Percentiles rank a stretch among this genome's conserved stretches.
phyloP scores from a whole-genome alignment of 768 basidiomycete species.

The Lactifluus piperatus region DNA sequence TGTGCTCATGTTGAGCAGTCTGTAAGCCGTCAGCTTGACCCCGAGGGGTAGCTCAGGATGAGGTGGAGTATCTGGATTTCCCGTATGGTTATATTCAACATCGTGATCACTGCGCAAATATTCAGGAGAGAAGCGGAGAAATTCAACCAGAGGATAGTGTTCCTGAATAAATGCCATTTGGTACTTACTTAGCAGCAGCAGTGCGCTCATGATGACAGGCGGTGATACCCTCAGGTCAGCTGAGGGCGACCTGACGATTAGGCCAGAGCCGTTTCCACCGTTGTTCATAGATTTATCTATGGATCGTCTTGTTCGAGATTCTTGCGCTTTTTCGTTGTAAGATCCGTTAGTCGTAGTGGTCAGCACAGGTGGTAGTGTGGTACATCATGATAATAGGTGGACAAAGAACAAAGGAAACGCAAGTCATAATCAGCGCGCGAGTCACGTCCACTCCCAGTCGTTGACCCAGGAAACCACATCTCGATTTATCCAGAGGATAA shows the following conservation, averaged over 20 bases:
- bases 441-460: no score
- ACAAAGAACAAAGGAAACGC: no score
- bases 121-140: not conserved
- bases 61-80: not conserved
- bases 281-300: not conserved
- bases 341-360: not conserved
- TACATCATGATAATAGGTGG: no score
- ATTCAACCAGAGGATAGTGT: not conserved
- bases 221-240: not conserved
- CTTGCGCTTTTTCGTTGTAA: not conserved
- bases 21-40: conserved; percentile 3
- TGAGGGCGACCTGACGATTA: not conserved
- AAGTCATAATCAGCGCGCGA: no score
- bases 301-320: not conserved
- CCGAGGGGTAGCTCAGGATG: not conserved
- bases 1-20: not conserved
- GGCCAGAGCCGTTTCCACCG: not conserved
- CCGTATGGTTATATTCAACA: not conserved
- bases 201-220: not conserved
- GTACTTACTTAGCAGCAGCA: not conserved
- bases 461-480: no score
- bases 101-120: not conserved
- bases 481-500: no score
- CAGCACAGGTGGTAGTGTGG: no score
- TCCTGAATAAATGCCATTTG: not conserved